These are phyloP conservation scores for Macrophomina pseudophaseolina DNA, from an alignment of 2,329 filamentous ascomycete genomes.

Conservation along the genomic window DNA sequence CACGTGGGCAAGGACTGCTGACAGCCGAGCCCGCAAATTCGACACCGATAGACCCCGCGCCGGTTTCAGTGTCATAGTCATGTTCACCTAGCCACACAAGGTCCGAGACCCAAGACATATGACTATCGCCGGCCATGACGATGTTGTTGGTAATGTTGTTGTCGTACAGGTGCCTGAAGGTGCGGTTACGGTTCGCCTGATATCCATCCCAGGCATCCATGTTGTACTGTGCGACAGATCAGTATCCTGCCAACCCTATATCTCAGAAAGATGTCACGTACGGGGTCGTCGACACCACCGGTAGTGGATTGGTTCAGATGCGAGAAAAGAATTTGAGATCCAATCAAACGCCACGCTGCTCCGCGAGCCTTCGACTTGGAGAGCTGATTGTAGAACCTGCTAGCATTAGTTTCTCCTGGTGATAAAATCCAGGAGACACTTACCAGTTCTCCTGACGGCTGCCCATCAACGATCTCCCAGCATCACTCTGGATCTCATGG, in stretches of 20 bases:
- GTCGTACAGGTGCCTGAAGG: slow-evolving; percentile 67
- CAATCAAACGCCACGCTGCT: slow-evolving; percentile 72
- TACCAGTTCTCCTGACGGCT: slow-evolving; percentile 72
- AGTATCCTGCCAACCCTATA: slow-evolving; percentile 30
- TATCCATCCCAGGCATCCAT: slow-evolving; percentile 71
- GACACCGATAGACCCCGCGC: slow-evolving; percentile 51
- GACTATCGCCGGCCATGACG: slow-evolving; percentile 72
- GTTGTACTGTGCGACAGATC: slow-evolving; percentile 44
- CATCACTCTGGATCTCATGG: slow-evolving; percentile 67
- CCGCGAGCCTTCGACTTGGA: slow-evolving; percentile 56
- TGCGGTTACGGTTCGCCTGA: slow-evolving; percentile 72
- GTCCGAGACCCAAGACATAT: slow-evolving; percentile 63
- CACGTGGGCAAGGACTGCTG: slow-evolving; percentile 63
- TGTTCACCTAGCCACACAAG: slow-evolving; percentile 53
- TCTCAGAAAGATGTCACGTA: background rate
- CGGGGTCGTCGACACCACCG: slow-evolving; percentile 50
- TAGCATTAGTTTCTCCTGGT: background rate
- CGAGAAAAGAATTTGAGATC: slow-evolving; percentile 73
- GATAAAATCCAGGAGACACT: background rate
- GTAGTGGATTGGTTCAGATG: slow-evolving; percentile 56
- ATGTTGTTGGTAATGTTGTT: slow-evolving; percentile 75
- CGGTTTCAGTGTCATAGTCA: slow-evolving; percentile 46
- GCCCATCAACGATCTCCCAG: slow-evolving; percentile 73
- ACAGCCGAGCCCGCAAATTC: slow-evolving; percentile 70
- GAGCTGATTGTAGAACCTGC: slow-evolving; percentile 51